Base-by-base conservation (phyloP, 176 grass and related monocot species). In the Aegilops bicornis region DNA sequence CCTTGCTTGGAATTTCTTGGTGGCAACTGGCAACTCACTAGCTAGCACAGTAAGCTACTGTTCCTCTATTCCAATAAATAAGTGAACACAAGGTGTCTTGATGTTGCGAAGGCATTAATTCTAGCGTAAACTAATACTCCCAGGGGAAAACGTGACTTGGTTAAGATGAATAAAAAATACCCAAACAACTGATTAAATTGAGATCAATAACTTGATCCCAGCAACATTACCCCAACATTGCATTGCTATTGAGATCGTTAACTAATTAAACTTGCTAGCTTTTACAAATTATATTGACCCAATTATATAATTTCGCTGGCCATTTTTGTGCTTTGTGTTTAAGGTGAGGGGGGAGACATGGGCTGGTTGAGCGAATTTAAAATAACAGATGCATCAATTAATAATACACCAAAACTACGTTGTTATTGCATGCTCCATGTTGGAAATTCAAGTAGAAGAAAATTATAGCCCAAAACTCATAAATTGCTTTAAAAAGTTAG, bases 341-440 rank as follows among this genome's bases (percentile, higher is more conserved):
- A 16, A 79, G 47, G 82, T 66, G 5, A 43, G 70, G 14, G 17
- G 40, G 20, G 43, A 4, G 3, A 39, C 10, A 39, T 11, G 42
- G 22, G 50, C 52, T 71, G 16, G 33, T 77, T 56, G 63, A 52
- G 11, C 24, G 0, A 17, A 71, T 22, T 56, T 59, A 29, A 37
- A 72, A 60, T 9, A 12, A 13, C 8, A 27, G 3, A 63, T 2
- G 19, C n/a, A 43, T 29, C 36, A n/a, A 10, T 23, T 39, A 27
- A 75, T 48, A 52, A 47, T 52, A 10, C 7, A 12, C 48, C 50
- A 23, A 69, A 62, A 6, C 4, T 37, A 82, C 36, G 3, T 76
- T 91, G 19, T 87, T 91, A 91, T 91, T 85, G 86, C 82, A 91
- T 91, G 89, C 50, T 61, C 67, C 61, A 66, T 82, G 5, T 48